phyloP scores from a whole-genome alignment of 2,329 filamentous ascomycete species.

The Blastomyces emzantsi region DNA sequence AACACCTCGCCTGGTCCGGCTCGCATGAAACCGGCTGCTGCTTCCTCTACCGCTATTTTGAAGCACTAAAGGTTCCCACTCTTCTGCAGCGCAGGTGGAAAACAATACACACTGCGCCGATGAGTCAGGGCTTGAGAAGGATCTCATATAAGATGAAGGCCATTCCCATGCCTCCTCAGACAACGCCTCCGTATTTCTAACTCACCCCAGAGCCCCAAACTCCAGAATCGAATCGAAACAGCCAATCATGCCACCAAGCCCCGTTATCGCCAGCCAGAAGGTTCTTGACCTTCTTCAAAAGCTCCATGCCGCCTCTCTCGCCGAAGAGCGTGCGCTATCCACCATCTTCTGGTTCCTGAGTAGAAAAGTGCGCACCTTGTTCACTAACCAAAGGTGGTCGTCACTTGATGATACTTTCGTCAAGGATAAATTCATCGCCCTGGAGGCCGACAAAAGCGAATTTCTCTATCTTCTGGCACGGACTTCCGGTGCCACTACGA shows the following conservation, averaged over 20 bases:
- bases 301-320: constrained; percentile 27
- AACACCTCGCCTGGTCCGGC: background rate
- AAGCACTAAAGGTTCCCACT: background rate
- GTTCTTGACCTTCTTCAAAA: constrained; percentile 23
- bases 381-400: constrained; percentile 12
- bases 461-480: constrained; percentile 48
- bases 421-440: constrained; percentile 51
- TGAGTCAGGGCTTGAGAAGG: constrained; percentile 3
- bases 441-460: constrained; percentile 51
- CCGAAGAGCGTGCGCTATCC: constrained; percentile 25
- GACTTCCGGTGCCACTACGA: constrained; percentile 40
- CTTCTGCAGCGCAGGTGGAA: background rate
- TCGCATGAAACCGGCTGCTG: background rate
- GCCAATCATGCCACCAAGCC: constrained; percentile 13
- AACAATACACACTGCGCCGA: no score
- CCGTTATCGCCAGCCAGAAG: constrained; percentile 14
- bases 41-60: background rate
- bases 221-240: background rate
- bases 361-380: constrained; percentile 15
- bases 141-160: constrained; percentile 2
- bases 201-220: background rate
- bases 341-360: constrained; percentile 19
- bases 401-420: constrained; percentile 32
- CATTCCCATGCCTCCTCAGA: background rate
- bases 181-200: background rate